Evolutionary conservation across 352 stramenopile species (phyloP).

Genomic region (Phytophthora meadii): DNA sequence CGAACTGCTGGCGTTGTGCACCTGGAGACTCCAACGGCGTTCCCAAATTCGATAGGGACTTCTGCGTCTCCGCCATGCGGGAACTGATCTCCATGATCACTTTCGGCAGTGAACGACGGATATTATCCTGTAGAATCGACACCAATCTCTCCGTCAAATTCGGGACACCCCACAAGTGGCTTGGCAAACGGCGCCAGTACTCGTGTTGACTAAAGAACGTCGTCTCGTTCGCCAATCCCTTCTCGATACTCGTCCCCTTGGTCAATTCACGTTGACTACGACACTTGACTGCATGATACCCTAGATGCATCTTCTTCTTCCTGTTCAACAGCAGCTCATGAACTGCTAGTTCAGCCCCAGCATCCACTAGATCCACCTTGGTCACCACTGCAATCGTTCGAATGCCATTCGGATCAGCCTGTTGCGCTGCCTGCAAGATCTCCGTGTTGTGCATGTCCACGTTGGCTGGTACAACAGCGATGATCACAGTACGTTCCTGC

Average conservation of each 20-base stretch:
- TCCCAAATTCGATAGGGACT: slow-evolving; percentile 35
- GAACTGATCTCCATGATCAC: slow-evolving; percentile 53
- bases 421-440: slow-evolving; percentile 72
- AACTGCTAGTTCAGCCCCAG: slow-evolving; percentile 71
- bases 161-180: slow-evolving; percentile 43
- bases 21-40: slow-evolving; percentile 24
- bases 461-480: slow-evolving; percentile 87
- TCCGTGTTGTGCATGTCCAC: slow-evolving; percentile 89
- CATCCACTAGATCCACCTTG: slow-evolving; percentile 90
- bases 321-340: slow-evolving; percentile 78
- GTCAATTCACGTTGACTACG: slow-evolving; percentile 75
- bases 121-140: slow-evolving; percentile 59
- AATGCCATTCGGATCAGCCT: slow-evolving; percentile 67
- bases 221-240: slow-evolving; percentile 59
- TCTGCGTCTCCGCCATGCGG: slow-evolving; percentile 26
- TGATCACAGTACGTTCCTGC: slow-evolving; percentile 82
- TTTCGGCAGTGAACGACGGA: slow-evolving; percentile 49
- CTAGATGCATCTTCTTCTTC: slow-evolving; percentile 69
- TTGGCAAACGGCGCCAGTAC: slow-evolving; percentile 47
- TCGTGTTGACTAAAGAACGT: slow-evolving; percentile 63
- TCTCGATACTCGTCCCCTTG: slow-evolving; percentile 58
- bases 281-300: slow-evolving; percentile 91
- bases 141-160: slow-evolving; percentile 46
- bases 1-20: slow-evolving; percentile 44
- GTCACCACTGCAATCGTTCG: slow-evolving; percentile 90